These are phyloP conservation scores for Avena insularis DNA, from an alignment of 176 grass and related monocot genomes.

Conservation along the genomic window DNA sequence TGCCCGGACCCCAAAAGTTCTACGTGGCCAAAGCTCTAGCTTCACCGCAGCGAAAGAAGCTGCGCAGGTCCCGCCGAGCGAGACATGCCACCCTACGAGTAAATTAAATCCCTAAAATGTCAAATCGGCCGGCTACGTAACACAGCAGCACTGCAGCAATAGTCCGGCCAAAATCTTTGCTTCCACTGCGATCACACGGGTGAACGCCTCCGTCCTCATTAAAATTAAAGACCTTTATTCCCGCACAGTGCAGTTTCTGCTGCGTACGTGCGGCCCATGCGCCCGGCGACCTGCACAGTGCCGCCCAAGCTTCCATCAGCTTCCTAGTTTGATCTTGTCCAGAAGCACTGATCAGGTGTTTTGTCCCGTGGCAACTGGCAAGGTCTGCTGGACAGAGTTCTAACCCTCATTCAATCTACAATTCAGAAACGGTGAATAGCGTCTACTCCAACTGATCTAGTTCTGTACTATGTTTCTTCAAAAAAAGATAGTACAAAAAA, in stretches of 20 bases:
- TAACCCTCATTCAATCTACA: too few species aligned
- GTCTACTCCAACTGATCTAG: not conserved
- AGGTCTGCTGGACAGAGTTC: not conserved
- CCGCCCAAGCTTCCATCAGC: conserved; percentile 4
- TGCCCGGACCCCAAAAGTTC: too few species aligned
- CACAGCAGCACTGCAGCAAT: not conserved
- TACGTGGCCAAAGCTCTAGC: too few species aligned
- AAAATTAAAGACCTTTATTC: conserved; percentile 53
- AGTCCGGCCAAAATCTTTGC: conserved; percentile 46
- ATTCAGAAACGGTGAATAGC: not conserved
- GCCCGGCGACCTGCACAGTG: conserved; percentile 4
- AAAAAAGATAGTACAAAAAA: not conserved
- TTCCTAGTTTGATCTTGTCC: conserved; percentile 23
- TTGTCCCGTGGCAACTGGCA: not conserved
- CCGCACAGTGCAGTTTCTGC: conserved; percentile 41
- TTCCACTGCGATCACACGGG: conserved; percentile 47
- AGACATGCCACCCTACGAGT: conserved; percentile 24
- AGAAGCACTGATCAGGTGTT: too few species aligned
- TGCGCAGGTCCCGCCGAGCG: conserved; percentile 4
- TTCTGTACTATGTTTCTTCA: not conserved
- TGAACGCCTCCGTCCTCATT: conserved; percentile 47
- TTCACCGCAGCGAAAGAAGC: too few species aligned
- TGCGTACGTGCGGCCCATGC: conserved; percentile 35
- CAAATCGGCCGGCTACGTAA: conserved; percentile 30
- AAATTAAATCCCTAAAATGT: conserved; percentile 42